Evolutionary conservation across 345 rosid species (phyloP), one percentile per base, ranked within the genome.

Genomic region (Gossypium ekmanianum): DNA sequence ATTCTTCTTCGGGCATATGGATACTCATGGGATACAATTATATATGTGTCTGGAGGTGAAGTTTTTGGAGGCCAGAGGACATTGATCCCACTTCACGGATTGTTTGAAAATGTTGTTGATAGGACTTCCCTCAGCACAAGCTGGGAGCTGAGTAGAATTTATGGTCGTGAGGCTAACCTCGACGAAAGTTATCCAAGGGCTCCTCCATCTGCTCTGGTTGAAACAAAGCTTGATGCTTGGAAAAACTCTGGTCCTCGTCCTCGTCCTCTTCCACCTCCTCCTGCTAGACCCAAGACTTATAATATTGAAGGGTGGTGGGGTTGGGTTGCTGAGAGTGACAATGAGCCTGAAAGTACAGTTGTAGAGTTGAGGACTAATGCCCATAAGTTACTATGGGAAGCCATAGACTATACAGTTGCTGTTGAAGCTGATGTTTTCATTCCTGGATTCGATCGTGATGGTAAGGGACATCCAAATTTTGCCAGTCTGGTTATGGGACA

Each of bases 291-390:
- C 12, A 95, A 95, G 80, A 92, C 94, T 41, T 87, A 95, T 58
- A 95, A 92, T 74, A 87, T 92, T 39, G 97, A 94, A 84, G 98
- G 98, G 54, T 94, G 98, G 98, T 94, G 98, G 98, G 98, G 98
- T 76, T 94, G 98, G 98, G 98, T 94, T 72, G 98, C 98, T 22
- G 98, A 94, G 85, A 92, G 98, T 76, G 98, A 94, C 82, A 90
- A 94, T 61, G 98, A 94, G 83, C 98, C 98, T 4, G 98, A 94
- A 79, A 94, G 92, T 79, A 91, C 98, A 0, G 98, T 94, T 61
- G 87, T 92, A 75, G 98, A 94, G 84, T 76, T 94, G 89, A 90
- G 98, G 82, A 94, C 94, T 68, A 92, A 91, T 82, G 98, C 98
- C 66, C 98, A 94, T 76, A 94, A 94, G 80, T 77, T 94, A 74